phyloP scores from a whole-genome alignment of 768 basidiomycete genomes.

The Kwoniella dendrophila region DNA sequence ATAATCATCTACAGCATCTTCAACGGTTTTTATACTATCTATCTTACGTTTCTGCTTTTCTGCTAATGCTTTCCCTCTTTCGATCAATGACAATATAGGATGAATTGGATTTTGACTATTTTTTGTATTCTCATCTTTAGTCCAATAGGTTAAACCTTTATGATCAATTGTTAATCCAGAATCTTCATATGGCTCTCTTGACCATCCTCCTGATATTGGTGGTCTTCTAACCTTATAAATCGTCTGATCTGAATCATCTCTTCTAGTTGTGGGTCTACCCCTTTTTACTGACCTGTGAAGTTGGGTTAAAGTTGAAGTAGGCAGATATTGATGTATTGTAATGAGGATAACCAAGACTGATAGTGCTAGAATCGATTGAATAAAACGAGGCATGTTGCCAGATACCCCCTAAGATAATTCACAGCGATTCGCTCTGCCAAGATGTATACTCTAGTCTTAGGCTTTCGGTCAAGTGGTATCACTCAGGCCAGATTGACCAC shows the following conservation, averaged over 20 bases:
- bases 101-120: constrained; percentile 13
- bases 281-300: not conserved
- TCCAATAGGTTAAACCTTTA: constrained; percentile 22
- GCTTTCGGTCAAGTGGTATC: no score
- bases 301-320: constrained; percentile 12
- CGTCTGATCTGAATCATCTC: no score
- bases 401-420: no score
- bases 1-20: constrained; percentile 45
- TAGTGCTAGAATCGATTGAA: constrained; percentile 8
- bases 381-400: constrained; percentile 19
- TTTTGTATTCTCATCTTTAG: not conserved
- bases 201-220: constrained; percentile 5
- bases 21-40: constrained; percentile 26
- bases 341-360: constrained; percentile 14
- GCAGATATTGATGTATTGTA: constrained; percentile 8
- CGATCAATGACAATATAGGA: constrained; percentile 40
- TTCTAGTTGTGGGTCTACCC: not conserved
- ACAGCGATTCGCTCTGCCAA: no score
- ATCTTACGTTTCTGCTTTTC: constrained; percentile 27
- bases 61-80: constrained; percentile 31
- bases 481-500: no score
- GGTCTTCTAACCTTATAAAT: not conserved
- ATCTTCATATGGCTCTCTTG: constrained; percentile 15
- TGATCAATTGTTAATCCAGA: constrained; percentile 15
- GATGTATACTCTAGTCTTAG: no score